Conservation (phyloP, 2,329 filamentous ascomycete species). For the Trichoderma simmonsii region DNA sequence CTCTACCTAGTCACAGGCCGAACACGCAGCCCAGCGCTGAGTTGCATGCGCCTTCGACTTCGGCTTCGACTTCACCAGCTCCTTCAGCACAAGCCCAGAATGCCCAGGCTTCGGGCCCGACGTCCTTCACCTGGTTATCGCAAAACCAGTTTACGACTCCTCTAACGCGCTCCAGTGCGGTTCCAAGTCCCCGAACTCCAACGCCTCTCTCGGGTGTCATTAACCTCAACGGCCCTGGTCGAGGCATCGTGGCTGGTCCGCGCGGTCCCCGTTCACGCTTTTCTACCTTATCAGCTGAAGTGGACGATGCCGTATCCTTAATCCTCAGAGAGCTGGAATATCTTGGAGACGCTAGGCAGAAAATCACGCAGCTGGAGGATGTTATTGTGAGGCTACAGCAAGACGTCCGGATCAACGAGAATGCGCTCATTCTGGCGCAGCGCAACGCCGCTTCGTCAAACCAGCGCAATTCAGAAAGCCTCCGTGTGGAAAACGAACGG, state of each 20-base stretch:
- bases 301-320: slow-evolving; percentile 9
- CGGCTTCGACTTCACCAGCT: background rate
- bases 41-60: background rate
- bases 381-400: slow-evolving; percentile 13
- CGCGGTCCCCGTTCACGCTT: slow-evolving; percentile 12
- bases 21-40: background rate
- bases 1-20: slow-evolving; percentile 11
- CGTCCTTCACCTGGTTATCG: slow-evolving; percentile 5
- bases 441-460: slow-evolving; percentile 11
- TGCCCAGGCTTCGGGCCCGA: background rate
- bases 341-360: slow-evolving; percentile 9
- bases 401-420: slow-evolving; percentile 13
- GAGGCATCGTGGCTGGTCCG: background rate
- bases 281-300: slow-evolving; percentile 8
- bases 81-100: background rate
- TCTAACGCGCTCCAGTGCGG: background rate
- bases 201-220: background rate
- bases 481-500: slow-evolving; percentile 5
- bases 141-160: slow-evolving; percentile 13
- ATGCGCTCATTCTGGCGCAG: slow-evolving; percentile 13
- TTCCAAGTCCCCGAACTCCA: background rate
- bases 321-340: slow-evolving; percentile 13
- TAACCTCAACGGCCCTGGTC: background rate
- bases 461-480: background rate
- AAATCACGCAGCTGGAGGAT: slow-evolving; percentile 12